Base-by-base conservation (phyloP, 2,329 filamentous ascomycete genomes). In the Diaporthe sp. region DNA sequence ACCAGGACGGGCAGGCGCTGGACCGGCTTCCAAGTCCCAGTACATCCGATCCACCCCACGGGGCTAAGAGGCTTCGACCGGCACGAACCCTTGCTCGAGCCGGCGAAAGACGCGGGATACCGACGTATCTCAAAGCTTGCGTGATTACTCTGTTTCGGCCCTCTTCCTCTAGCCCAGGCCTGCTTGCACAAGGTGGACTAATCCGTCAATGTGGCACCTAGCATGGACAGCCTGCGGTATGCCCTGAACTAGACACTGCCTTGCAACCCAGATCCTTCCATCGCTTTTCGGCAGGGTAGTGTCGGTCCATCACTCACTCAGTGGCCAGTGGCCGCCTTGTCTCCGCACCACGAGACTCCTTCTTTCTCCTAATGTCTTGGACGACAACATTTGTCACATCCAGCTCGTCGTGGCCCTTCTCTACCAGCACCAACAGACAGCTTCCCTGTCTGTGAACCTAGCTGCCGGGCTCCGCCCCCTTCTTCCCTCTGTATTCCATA, bases 111-210 rank as follows among this genome's bases (percentile, higher is more conserved):
- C 34, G 62, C 58, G 72, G 65, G 57, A 65, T 74, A 71, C 71
- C 62, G 72, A 74, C 57, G 44, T 72, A 49, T 75, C 49, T n/a
- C 68, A 62, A 65, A 71, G 65, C 53, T 46, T 74, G 62, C 62
- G 39, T 62, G 65, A 65, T 49, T n/a, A 25, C 37, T 37, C 37
- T 70, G 65, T 58, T 62, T 74, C 57, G 49, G 71, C 62, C 46
- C n/a, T 57, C 61, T 49, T 62, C 31, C 42, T 46, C n/a, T 49
- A 42, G 44, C 42, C 53, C 37, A 57, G 55, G 12, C 49, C 42
- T 22, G 22, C 62, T 65, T 49, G 73, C 53, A 61, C 55, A 74
- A 74, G 39, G 28, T 44, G 25, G 46, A 61, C 55, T 61, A 67
- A 49, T 49, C 61, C 49, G 62, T 51, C 62, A 44, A 28, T 17